Base-by-base conservation (phyloP, 306 rosid species). In the Cicer pinnatifidum region DNA sequence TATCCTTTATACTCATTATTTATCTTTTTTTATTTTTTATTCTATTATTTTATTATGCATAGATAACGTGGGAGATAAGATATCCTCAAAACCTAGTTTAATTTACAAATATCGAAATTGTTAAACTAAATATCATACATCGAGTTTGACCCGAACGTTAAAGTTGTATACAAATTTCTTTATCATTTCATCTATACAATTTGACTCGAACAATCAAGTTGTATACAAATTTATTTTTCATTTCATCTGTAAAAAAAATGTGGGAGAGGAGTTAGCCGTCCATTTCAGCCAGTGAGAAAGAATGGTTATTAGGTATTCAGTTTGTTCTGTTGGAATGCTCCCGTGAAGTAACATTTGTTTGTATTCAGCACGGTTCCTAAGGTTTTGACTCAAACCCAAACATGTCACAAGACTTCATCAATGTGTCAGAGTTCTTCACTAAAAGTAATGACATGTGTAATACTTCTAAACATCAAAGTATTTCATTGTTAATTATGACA, bases 281-380 rank as follows among this genome's bases (percentile, higher is more conserved):
- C 64, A 64, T 52, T 1, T 56, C 58, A 82, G 44, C 82, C 76
- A 63, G 19, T 79, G 46, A 51, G 5, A 59, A 48, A 60, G 61
- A 58, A 17, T 4, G 67, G 17, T 63, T 37, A 65, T 68, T 72
- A 19, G 83, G 81, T 75, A 76, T 73, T 84, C 78, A 37, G 81
- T 82, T 80, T 51, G 74, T 17, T 76, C 23, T 37, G 81, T 78
- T 69, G 15, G 75, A 68, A 40, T 72, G 71, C 63, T 73, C 86
- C 63, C 80, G 86, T 83, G 89, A 85, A 70, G 67, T 41, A 1
- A 6, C 51, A 23, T 38, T 61, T 81, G 82, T 82, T 45, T 62
- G 51, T 41, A 79, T 69, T 72, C 58, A 5, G 51, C 75, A 72
- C 48, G 10, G 8, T 68, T 38, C 48, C 52, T 38, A 68, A 66